Base-by-base conservation (phyloP, 2,329 filamentous ascomycete species). In the Xylogone sp. region DNA sequence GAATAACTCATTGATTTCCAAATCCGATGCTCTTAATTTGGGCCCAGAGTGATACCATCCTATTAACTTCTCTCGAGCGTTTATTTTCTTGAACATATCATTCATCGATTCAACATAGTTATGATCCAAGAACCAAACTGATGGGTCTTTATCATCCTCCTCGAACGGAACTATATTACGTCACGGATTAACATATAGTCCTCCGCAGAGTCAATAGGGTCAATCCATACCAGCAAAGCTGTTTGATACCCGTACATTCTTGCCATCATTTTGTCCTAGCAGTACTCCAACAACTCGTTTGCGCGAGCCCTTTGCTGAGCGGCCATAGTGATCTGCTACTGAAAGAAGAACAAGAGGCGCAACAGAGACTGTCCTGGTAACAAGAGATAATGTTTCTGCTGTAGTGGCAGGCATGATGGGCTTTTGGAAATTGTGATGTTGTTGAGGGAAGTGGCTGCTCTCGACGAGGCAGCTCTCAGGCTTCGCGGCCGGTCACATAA, bases 61-160 rank as follows among this genome's bases (percentile, higher is more conserved):
- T 80, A 99, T 95, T 70, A 99, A 82, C 84, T 97, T 97, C 77
- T 99, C 94, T 58, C 90, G 81, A 55, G 94, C 94, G 76, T 99
- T 99, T 79, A 99, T 92, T 77, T 97, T 97, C 80, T 99, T 99
- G 82, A 99, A 99, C 94, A 99, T 99, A 73, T 97, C 94, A 75
- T 94, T 96, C 94, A 99, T 99, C 63, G 87, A 90, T 74, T 99
- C 94, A 71, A 99, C 89, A 67, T 97, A 99, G 81, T 97, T 97
- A 81, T 99, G 94, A 71, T 99, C 94, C 59, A 99, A 76, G 70
- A 97, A 99, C 94, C 94, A 99, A 68, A 99, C 94, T 31, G 93
- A 95, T 3, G 93, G 93, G 69, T 99, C 92, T 75, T 96, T 96
- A 66, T 97, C 94, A 70, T 99, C 94, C 76, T 99, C 94, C 73